Evolutionary conservation across 2,329 filamentous ascomycete genomes (phyloP), one percentile per base, ranked within the genome.

Genomic region (Xylariaceae sp.): DNA sequence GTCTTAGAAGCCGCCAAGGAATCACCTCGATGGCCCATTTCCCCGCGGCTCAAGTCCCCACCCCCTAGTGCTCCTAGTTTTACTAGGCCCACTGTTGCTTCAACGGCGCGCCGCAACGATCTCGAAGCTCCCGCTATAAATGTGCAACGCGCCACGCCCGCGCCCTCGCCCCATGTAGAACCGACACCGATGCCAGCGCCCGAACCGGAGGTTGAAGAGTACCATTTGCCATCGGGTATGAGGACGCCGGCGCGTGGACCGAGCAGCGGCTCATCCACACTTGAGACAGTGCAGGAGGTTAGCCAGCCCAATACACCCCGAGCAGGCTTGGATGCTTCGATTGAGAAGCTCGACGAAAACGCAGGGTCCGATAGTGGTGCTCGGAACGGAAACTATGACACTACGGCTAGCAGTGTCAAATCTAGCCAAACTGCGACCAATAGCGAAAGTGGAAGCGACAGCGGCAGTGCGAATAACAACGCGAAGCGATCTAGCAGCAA

Each of bases 281-380:
- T 96, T 54, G 92, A 95, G 72, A 96, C 94, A 0, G 92, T 97
- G 12, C 88, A 96, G 68, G 92, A 96, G 76, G 85, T 87, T 51
- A 94, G 89, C 72, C 81, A 89, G 57, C 84, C 87, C 43, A 85
- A 83, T 48, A 88, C 88, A 1, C 87, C 89, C 65, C 76, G 71
- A 64, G 73, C 72, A 48, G 69, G 68, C 34, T 64, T 73, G 57
- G 75, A 77, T 56, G 71, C 74, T 12, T 73, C 74, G 29, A 63
- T 80, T 50, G 80, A 82, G 54, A 80, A 75, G 68, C 72, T 76
- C 29, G 75, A 76, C 43, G 76, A 81, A 59, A 78, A 76, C 63
- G 69, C 79, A 6, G 65, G 68, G 3, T 72, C 72, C 1, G 74
- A 76, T 54, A 64, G 72, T 12, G 70, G 72, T 30, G 71, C 72